These are phyloP conservation scores for Ascobolus immersus DNA, from an alignment of 495 filamentous ascomycete species.

Conservation along the genomic window DNA sequence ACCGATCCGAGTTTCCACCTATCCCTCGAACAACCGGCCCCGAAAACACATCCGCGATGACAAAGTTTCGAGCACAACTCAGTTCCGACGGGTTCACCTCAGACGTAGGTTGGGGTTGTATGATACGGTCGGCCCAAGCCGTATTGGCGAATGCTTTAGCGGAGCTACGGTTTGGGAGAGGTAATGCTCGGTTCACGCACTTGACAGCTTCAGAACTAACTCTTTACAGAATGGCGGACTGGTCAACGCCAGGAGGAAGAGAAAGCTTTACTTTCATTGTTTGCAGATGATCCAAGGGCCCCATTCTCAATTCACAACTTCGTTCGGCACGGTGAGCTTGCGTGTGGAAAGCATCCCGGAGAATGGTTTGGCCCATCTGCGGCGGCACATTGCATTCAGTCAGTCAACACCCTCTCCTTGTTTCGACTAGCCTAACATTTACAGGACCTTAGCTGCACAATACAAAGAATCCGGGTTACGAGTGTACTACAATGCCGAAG, in stretches of 20 bases:
- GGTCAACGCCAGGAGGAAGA: conserved; percentile 34
- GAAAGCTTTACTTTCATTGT: conserved; percentile 46
- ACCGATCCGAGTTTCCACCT: conserved; percentile 59
- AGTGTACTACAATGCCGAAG: conserved; percentile 77
- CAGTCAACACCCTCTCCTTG: conserved; percentile 15
- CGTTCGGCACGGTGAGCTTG: conserved; percentile 60
- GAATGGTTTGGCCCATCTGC: conserved; percentile 99
- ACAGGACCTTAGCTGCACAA: conserved; percentile 44
- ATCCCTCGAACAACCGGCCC: conserved; percentile 60
- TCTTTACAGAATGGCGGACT: conserved; percentile 49
- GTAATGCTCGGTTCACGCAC: conserved; percentile 22
- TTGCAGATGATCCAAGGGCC: conserved; percentile 65
- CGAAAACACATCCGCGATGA: conserved; percentile 53
- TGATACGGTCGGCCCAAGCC: conserved; percentile 92
- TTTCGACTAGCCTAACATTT: conserved; percentile 12
- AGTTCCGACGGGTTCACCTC: conserved; percentile 55
- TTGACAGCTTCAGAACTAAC: conserved; percentile 9
- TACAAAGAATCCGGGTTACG: conserved; percentile 31
- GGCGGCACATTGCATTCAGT: conserved; percentile 90
- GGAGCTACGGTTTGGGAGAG: conserved; percentile 49
- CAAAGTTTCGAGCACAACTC: conserved; percentile 59
- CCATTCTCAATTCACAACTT: conserved; percentile 93
- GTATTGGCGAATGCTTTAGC: conserved; percentile 65
- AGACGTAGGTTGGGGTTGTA: conserved; percentile 94
- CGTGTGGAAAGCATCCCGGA: conserved; percentile 82